Base-by-base conservation (phyloP, 2,329 filamentous ascomycete species). In the Penicillium sp. region DNA sequence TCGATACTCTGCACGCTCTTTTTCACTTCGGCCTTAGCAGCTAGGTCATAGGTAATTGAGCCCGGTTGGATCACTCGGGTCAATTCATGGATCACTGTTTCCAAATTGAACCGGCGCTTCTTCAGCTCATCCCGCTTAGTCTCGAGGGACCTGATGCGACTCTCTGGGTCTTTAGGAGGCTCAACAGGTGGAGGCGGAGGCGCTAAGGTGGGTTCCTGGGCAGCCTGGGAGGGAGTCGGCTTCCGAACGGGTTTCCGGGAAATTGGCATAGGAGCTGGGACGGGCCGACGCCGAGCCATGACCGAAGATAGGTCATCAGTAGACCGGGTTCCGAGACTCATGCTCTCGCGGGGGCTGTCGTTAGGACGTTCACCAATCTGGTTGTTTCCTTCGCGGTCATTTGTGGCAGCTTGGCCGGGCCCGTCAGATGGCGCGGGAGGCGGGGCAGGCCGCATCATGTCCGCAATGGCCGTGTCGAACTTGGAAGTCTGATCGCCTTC, bases 31-130 rank as follows among this genome's bases (percentile, higher is more conserved):
- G 70, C 67, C 26, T 71, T 65, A 37, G 72, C 73, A 50, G 85
- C 80, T 33, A 83, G 76, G 6, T 79, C 73, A 51, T 80, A 82
- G 18, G 79, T 76, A 55, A 84, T 68, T 26, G 86, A 70, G 45
- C 75, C 78, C 23, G 74, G 79, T 27, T 84, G 83, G 71, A 88
- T 84, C 41, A 88, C 73, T 59, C 86, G 79, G 41, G 80, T 86
- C 71, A 90, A 80, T 60, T 90, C 84, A 46, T 76, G 71, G 57
- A 92, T 85, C 44, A 82, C 79, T 15, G 73, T 79, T 56, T 77
- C 75, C 54, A 90, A 77, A 63, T 89, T 90, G 44, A 74, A 70
- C 37, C 81, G 77, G 30, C 84, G 77, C 55, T 84, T 79, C 1
- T 71, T 69, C 6, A 92, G 73, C 32, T 76, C 73, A 28, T 79